These are phyloP conservation scores for Aspergillus costaricaensis DNA, from an alignment of 2,329 filamentous ascomycete genomes.

Conservation along the genomic window DNA sequence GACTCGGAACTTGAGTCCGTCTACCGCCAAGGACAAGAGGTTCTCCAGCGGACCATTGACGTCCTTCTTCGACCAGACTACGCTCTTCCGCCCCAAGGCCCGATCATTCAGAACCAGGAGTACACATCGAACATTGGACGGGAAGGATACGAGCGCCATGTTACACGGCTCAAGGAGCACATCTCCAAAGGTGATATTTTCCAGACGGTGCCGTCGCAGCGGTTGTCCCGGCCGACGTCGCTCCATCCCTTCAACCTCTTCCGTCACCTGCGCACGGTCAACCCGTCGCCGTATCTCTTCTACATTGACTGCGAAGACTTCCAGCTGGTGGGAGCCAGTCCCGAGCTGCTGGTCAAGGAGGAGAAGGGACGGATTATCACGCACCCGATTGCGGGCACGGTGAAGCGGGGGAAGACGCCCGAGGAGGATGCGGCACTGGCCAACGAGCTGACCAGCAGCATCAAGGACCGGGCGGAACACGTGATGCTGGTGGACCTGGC, in stretches of 20 bases:
- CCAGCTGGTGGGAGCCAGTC: slow-evolving; percentile 91
- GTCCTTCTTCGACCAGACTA: slow-evolving; percentile 73
- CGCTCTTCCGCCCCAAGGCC: slow-evolving; percentile 73
- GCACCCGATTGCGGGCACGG: slow-evolving; percentile 94
- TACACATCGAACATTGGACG: slow-evolving; percentile 92
- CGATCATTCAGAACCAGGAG: slow-evolving; percentile 71
- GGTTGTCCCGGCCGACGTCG: slow-evolving; percentile 83
- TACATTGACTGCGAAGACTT: slow-evolving; percentile 91
- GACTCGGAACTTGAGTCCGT: slow-evolving; percentile 62
- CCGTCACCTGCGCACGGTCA: slow-evolving; percentile 92
- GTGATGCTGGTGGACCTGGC: slow-evolving; percentile 98
- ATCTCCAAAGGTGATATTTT: slow-evolving; percentile 93
- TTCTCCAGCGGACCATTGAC: slow-evolving; percentile 67
- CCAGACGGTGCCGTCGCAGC: slow-evolving; percentile 93
- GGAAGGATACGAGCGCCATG: slow-evolving; percentile 86
- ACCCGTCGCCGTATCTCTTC: slow-evolving; percentile 96
- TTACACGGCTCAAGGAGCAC: slow-evolving; percentile 82
- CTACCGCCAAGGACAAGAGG: slow-evolving; percentile 68
- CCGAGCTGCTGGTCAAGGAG: slow-evolving; percentile 90
- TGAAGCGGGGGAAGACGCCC: slow-evolving; percentile 77
- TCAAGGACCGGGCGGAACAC: slow-evolving; percentile 93
- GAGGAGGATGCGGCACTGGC: slow-evolving; percentile 82
- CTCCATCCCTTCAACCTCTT: slow-evolving; percentile 99
- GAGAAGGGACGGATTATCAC: slow-evolving; percentile 87
- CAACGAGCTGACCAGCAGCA: slow-evolving; percentile 70